Evolutionary conservation across 306 rosid species (phyloP).

Genomic region (Dryas octopetala): DNA sequence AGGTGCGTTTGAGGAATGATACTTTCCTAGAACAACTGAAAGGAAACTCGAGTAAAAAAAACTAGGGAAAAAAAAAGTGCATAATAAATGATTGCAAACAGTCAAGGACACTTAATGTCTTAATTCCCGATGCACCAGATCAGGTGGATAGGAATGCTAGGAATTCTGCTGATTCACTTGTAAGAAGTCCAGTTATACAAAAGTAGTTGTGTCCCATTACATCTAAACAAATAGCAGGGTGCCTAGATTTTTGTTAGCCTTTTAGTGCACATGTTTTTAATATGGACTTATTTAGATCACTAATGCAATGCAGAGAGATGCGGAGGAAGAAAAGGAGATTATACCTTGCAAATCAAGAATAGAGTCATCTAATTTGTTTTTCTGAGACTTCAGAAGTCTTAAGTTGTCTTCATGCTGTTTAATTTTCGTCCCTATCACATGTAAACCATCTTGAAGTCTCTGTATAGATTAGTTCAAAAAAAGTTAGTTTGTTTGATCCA

Average conservation of each 20-base stretch:
- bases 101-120: neutral
- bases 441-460: constrained; percentile 83
- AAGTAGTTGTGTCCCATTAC: no score
- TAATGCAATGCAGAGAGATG: neutral
- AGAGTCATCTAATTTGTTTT: constrained; percentile 59
- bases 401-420: constrained; percentile 75
- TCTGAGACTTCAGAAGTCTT: constrained; percentile 51
- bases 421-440: constrained; percentile 58
- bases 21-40: constrained; percentile 51
- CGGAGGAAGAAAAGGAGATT: neutral
- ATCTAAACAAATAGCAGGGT: no score
- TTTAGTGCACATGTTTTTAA: neutral
- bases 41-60: constrained; percentile 24
- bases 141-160: neutral
- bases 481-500: constrained; percentile 19
- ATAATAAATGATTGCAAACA: neutral
- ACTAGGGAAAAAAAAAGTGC: constrained; percentile 4
- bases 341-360: constrained; percentile 81
- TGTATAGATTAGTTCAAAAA: constrained; percentile 36
- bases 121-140: neutral
- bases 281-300: no score
- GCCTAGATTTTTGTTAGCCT: neutral
- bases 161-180: neutral
- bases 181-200: no score
- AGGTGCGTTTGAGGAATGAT: constrained; percentile 43